Evolutionary conservation across 1,284 basidiomycete species (phyloP).

Genomic region (Stygiomarasmius scandens): DNA sequence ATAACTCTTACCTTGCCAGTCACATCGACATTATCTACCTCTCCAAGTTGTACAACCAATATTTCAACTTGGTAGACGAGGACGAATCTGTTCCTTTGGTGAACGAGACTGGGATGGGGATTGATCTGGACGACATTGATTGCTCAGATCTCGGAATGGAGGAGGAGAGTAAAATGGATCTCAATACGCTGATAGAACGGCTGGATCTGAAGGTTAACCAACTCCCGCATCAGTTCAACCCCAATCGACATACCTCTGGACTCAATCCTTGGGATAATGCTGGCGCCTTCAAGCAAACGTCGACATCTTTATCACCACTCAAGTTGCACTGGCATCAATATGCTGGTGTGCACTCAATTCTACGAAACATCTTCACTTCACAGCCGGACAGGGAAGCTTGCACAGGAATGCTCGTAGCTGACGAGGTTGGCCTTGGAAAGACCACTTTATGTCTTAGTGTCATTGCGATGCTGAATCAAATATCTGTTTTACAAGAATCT

Average conservation of each 20-base stretch:
- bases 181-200: constrained; percentile 2
- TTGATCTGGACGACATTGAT: neutral
- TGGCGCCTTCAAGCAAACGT: neutral
- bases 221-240: constrained; percentile 26
- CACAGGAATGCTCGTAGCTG: constrained; percentile 27
- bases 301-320: constrained; percentile 9
- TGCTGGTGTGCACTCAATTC: constrained; percentile 27
- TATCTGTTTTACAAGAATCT: constrained; percentile 6
- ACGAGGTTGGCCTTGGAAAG: constrained; percentile 37
- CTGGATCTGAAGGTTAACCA: constrained; percentile 21
- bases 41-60: constrained; percentile 19
- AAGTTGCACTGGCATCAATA: constrained; percentile 34
- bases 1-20: neutral
- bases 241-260: constrained; percentile 17
- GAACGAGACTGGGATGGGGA: too few species aligned
- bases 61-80: constrained; percentile 13
- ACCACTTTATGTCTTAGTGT: constrained; percentile 23
- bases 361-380: constrained; percentile 22
- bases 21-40: constrained; percentile 24
- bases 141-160: constrained; percentile 25
- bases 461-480: constrained; percentile 25
- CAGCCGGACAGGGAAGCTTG: neutral
- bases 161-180: constrained; percentile 18
- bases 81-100: constrained; percentile 5
- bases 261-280: constrained; percentile 21